Base-by-base conservation (phyloP, 495 filamentous ascomycete genomes). In the Aspergillus sclerotioniger region DNA sequence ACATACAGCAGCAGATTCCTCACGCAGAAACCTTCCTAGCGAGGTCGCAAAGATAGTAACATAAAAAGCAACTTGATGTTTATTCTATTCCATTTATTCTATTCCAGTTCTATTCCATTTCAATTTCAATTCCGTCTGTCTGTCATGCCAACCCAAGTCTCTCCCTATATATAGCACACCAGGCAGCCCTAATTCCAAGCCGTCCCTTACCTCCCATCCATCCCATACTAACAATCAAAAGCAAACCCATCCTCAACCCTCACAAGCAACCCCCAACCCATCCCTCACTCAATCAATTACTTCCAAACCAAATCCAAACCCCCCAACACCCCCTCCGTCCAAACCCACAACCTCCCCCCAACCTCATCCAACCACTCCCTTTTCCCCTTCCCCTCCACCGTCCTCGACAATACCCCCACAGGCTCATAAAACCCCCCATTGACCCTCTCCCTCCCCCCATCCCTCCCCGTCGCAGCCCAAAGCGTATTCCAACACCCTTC, bases 401-500 rank as follows among this genome's bases (percentile, higher is more conserved):
- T 67, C 2, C 57, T 70, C 33, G 37, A 41, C 37, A 65, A 13
- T 9, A 64, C 64, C 9, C 79, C 80, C n/a, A 86, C 67, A 3
- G 80, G 84, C 62, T 72, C 71, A 68, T 83, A 85, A 56, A 73
- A 85, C 2, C 53, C 66, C 0, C 82, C 80, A 45, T 58, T 67
- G 39, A 57, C 32, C 37, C 69, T 70, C 12, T 58, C 53, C 8
- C 80, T 35, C 13, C 8, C 33, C 33, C 33, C 46, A 7, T 71
- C 65, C 6, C 41, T 19, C 9, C 43, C 48, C 3, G 75, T 77
- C 2, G 75, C 72, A 37, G 79, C 82, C 84, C 84, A 87, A 9
- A 84, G 61, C 67, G 82, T 75, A 67, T 80, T 86, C 60, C 67
- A 69, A 5, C 74, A 82, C 81, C 84, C 82, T 49, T 71, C 54